These are phyloP conservation scores for Alternaria triticimaculans DNA, from an alignment of 2,329 filamentous ascomycete species.

Conservation along the genomic window DNA sequence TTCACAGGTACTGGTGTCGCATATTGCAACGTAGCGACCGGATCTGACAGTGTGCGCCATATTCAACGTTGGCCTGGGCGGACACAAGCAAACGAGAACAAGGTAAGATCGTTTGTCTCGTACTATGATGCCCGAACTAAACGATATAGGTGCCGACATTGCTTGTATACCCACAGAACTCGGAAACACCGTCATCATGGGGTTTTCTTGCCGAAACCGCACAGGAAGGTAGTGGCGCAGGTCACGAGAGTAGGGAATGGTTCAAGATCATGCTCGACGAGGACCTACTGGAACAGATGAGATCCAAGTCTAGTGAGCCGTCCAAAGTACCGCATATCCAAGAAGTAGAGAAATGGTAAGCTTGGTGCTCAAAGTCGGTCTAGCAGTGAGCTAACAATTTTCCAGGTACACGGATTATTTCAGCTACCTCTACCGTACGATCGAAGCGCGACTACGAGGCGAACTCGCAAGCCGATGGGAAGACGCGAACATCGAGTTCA, in stretches of 20 bases:
- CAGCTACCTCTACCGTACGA: slow-evolving; percentile 53
- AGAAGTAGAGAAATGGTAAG: slow-evolving; percentile 58
- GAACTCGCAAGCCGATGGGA: slow-evolving; percentile 49
- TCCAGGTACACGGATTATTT: slow-evolving; percentile 56
- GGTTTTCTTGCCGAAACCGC: slow-evolving; percentile 57
- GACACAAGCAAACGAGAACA: slow-evolving; percentile 60
- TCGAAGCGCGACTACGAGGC: slow-evolving; percentile 52
- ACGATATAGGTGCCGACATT: slow-evolving; percentile 62
- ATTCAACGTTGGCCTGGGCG: slow-evolving; percentile 61
- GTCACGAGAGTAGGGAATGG: slow-evolving; percentile 56
- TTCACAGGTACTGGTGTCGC: slow-evolving; percentile 43
- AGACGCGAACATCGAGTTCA: slow-evolving; percentile 57
- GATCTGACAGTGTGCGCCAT: slow-evolving; percentile 36
- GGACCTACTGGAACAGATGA: slow-evolving; percentile 43
- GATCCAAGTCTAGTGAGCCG: slow-evolving; percentile 11
- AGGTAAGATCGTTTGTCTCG: no score
- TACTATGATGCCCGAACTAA: no score
- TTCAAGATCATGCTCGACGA: slow-evolving; percentile 63
- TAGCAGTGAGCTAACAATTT: slow-evolving; percentile 49
- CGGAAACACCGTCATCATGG: slow-evolving; percentile 55
- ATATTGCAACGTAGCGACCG: slow-evolving; percentile 44
- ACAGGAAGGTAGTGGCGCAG: slow-evolving; percentile 48
- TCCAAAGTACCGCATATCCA: slow-evolving; percentile 42
- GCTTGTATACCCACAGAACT: slow-evolving; percentile 56
- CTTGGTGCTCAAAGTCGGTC: not conserved